Percentiles rank a stretch among this genome's conserved stretches.
These are phyloP conservation scores for Geranium brycei DNA, from an alignment of 345 rosid genomes.

Conservation along the genomic window DNA sequence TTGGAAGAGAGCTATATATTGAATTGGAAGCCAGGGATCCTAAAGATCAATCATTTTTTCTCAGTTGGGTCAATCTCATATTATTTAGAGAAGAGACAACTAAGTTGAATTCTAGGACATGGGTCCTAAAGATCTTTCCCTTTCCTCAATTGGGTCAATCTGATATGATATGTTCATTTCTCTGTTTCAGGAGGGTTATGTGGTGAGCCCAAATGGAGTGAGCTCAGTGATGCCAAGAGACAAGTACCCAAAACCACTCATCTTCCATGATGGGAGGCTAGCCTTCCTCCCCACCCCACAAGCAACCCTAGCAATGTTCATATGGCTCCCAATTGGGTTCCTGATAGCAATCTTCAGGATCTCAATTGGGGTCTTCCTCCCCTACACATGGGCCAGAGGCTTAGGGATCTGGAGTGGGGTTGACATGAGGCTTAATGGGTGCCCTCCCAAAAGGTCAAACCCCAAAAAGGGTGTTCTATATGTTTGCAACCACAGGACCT, in stretches of 20 bases:
- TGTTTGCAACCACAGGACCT: constrained; percentile 79
- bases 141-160: no score
- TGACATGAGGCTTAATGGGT: constrained; percentile 20
- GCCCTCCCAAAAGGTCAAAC: constrained; percentile 2
- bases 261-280: constrained; percentile 92
- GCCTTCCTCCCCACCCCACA: constrained; percentile 82
- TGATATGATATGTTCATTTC: no score
- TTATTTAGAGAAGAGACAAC: no score
- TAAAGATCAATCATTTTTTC: no score
- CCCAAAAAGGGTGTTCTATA: constrained; percentile 51
- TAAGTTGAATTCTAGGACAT: no score
- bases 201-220: constrained; percentile 22
- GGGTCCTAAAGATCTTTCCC: no score
- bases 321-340: constrained; percentile 70
- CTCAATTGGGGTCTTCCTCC: constrained; percentile 42
- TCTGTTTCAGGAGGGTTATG: constrained; percentile 49
- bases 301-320: constrained; percentile 57
- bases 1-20: no score
- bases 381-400: constrained; percentile 36
- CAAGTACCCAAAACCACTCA: constrained; percentile 72
- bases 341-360: constrained; percentile 51
- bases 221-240: constrained; percentile 39
- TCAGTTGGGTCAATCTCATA: no score
- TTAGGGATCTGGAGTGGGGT: constrained; percentile 42
- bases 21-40: no score